A percentile compares a stretch with the other conserved stretches of the same genome.
Conservation (phyloP, 257 asterid species). For the Solanum pimpinellifolium region DNA sequence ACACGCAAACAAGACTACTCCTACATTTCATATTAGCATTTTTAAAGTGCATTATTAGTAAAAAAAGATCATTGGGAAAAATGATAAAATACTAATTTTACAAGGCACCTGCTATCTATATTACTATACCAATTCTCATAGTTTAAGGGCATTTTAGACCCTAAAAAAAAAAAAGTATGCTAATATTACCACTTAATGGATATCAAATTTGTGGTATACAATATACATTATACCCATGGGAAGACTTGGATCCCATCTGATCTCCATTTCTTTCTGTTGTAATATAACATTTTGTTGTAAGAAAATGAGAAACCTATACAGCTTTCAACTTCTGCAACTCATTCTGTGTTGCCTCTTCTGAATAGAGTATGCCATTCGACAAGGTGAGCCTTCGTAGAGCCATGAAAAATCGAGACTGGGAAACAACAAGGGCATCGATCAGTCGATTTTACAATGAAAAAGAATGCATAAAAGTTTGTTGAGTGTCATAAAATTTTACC, state of each 20-base stretch:
- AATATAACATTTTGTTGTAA: neutral
- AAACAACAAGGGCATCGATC: neutral
- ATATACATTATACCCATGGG: neutral
- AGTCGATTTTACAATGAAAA: neutral
- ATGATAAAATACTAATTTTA: neutral
- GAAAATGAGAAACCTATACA: constrained; percentile 11
- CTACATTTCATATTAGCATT: neutral
- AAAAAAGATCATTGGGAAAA: neutral
- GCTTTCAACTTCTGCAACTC: constrained; percentile 36
- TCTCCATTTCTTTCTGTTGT: neutral
- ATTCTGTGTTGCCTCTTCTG: constrained; percentile 31
- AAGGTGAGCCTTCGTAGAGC: constrained; percentile 65
- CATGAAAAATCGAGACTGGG: constrained; percentile 71
- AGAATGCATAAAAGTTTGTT: neutral
- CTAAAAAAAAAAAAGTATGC: neutral
- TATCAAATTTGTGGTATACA: neutral
- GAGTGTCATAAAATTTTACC: constrained; percentile 19
- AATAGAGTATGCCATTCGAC: constrained; percentile 46
- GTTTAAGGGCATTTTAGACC: neutral
- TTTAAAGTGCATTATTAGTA: neutral
- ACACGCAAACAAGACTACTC: neutral
- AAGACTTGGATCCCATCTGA: neutral
- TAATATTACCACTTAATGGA: neutral
- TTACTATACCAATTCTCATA: neutral
- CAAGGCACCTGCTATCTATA: neutral